Percentiles rank a stretch among this genome's conserved stretches.
phyloP scores from a whole-genome alignment of 2,329 filamentous ascomycete species.

The Ceratocystis variospora region DNA sequence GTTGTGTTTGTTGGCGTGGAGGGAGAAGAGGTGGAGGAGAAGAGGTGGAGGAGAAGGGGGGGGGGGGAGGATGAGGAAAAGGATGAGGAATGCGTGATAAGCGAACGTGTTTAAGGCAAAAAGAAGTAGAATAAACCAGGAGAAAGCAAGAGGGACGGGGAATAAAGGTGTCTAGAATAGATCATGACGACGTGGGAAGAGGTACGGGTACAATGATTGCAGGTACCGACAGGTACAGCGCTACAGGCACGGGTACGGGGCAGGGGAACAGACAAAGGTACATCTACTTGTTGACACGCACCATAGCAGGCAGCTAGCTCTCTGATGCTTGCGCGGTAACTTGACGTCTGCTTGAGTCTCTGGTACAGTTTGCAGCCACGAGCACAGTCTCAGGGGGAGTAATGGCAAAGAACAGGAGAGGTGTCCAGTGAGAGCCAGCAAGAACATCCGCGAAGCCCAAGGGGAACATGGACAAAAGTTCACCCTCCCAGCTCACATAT shows the following conservation, averaged over 20 bases:
- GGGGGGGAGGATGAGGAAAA: neutral
- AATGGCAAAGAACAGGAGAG: neutral
- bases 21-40: neutral
- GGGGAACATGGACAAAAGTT: neutral
- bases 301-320: too few relatives aligned
- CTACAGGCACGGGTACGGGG: neutral
- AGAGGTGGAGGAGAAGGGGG: neutral
- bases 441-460: neutral
- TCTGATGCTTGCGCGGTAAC: too few relatives aligned
- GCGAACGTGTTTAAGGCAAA: neutral
- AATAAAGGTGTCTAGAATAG: neutral
- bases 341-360: too few relatives aligned
- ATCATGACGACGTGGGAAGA: neutral
- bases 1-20: neutral
- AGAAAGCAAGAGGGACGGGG: neutral
- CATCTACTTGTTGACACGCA: too few relatives aligned
- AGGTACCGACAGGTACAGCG: neutral
- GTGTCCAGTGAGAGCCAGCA: neutral
- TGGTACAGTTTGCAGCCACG: too few relatives aligned
- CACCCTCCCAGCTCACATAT: too few relatives aligned
- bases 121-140: neutral
- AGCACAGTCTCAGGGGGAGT: neutral
- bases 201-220: neutral
- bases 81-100: constrained; percentile 1
- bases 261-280: neutral